Evolutionary conservation across 257 asterid genomes (phyloP).

Genomic region (Thymus mandschuricus): DNA sequence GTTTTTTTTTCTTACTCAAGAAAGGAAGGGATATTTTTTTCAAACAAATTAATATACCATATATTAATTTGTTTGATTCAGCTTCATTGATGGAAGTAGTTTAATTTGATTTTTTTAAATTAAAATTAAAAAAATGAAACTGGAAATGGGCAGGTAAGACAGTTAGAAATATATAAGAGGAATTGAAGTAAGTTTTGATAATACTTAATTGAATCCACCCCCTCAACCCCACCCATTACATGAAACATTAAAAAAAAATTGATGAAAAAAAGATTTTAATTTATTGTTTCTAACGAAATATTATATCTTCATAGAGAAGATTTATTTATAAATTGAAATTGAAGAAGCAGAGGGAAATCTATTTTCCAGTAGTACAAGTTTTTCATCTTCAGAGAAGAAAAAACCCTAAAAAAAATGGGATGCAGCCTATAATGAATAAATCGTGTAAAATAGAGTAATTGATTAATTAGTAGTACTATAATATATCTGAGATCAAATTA

Average conservation of each 20-base stretch:
- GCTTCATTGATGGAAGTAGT: constrained; percentile 34
- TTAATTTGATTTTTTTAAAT: constrained; percentile 19
- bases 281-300: constrained; percentile 8
- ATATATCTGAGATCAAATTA: constrained; percentile 5
- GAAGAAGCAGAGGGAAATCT: not conserved
- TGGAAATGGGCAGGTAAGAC: constrained; percentile 32
- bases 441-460: too few species aligned
- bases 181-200: constrained; percentile 20
- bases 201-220: constrained; percentile 24
- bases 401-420: constrained; percentile 39
- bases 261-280: not conserved
- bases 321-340: not conserved
- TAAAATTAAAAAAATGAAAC: constrained; percentile 11
- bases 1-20: constrained; percentile 23
- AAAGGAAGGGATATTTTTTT: constrained; percentile 25
- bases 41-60: constrained; percentile 25
- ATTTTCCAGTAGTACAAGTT: too few species aligned
- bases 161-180: constrained; percentile 26
- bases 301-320: not conserved
- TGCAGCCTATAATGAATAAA: constrained; percentile 23
- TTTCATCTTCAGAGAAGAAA: not conserved
- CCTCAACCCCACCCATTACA: constrained; percentile 6
- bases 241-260: not conserved
- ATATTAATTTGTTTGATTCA: constrained; percentile 32
- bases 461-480: too few species aligned